These are phyloP conservation scores for Penicillium robsamsonii DNA, from an alignment of 495 filamentous ascomycete species.

Conservation along the genomic window DNA sequence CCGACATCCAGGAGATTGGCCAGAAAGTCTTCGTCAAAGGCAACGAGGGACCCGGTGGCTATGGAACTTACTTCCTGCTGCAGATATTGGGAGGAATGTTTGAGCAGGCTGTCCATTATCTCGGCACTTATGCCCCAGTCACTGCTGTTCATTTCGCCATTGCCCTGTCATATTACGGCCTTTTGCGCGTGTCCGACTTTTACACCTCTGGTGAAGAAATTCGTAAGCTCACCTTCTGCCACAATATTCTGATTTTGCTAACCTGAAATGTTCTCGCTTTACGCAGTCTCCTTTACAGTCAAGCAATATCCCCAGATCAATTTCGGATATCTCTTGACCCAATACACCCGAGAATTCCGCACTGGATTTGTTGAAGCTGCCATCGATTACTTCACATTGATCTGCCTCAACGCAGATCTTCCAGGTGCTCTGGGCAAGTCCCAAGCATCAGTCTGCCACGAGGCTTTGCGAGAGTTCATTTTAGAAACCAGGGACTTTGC, in stretches of 20 bases:
- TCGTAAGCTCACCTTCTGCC: slow-evolving; percentile 44
- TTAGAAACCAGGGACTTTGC: slow-evolving; percentile 94
- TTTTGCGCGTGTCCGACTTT: slow-evolving; percentile 79
- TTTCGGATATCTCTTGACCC: slow-evolving; percentile 88
- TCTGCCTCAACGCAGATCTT: slow-evolving; percentile 89
- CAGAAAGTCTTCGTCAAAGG: slow-evolving; percentile 79
- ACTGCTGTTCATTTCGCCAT: slow-evolving; percentile 95
- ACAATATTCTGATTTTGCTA: slow-evolving; percentile 25
- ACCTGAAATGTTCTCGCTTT: slow-evolving; percentile 12
- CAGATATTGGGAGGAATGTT: slow-evolving; percentile 91
- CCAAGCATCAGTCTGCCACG: slow-evolving; percentile 82
- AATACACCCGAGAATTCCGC: slow-evolving; percentile 94
- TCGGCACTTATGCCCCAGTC: slow-evolving; percentile 84
- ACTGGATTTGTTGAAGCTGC: slow-evolving; percentile 81
- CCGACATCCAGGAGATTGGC: slow-evolving; percentile 82
- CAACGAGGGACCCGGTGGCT: slow-evolving; percentile 67
- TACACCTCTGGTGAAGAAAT: slow-evolving; percentile 68
- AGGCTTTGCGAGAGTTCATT: slow-evolving; percentile 91
- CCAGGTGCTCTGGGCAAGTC: slow-evolving; percentile 66
- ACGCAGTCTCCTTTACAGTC: slow-evolving; percentile 63
- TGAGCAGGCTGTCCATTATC: slow-evolving; percentile 86
- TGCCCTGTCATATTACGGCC: slow-evolving; percentile 83
- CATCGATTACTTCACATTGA: slow-evolving; percentile 88
- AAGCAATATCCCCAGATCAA: slow-evolving; percentile 83
- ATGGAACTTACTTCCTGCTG: slow-evolving; percentile 88